phyloP scores from a whole-genome alignment of 768 basidiomycete species.

The Gyrodon lividus region DNA sequence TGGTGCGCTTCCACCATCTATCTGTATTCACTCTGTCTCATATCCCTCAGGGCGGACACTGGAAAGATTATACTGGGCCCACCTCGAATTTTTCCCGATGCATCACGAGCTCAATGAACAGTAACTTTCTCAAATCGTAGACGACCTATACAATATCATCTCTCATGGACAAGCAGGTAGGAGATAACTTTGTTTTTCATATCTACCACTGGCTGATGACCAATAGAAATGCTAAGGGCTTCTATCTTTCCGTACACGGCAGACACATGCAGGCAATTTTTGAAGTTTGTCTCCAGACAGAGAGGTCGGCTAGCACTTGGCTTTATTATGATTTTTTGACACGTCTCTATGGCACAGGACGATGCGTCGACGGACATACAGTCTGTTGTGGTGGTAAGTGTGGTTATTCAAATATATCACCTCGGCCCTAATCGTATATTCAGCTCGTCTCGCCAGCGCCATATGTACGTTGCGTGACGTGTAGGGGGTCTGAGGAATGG shows the following conservation, averaged over 20 bases:
- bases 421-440: slow-evolving; percentile 4
- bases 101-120: slow-evolving; percentile 45
- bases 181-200: slow-evolving; percentile 1
- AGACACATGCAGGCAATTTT: slow-evolving; percentile 45
- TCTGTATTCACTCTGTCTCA: slow-evolving; percentile 5
- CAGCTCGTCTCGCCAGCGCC: slow-evolving; percentile 50
- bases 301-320: slow-evolving; percentile 35
- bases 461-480: slow-evolving; percentile 38
- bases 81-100: slow-evolving; percentile 63
- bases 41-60: slow-evolving; percentile 41
- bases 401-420: neutral
- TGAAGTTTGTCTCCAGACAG: slow-evolving; percentile 45
- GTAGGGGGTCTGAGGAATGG: neutral
- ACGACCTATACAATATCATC: slow-evolving; percentile 52
- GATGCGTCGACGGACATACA: slow-evolving; percentile 41
- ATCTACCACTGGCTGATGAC: neutral
- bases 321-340: neutral
- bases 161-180: slow-evolving; percentile 57
- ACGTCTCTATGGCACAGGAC: slow-evolving; percentile 24
- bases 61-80: slow-evolving; percentile 58
- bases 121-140: slow-evolving; percentile 36
- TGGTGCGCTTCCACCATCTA: slow-evolving; percentile 38
- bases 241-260: slow-evolving; percentile 61
- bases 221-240: slow-evolving; percentile 52
- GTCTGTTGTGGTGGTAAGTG: slow-evolving; percentile 43